Percentiles rank a stretch among this genome's conserved stretches.
Evolutionary conservation across 768 basidiomycete species (phyloP).

Genomic region (Suillus decipiens): DNA sequence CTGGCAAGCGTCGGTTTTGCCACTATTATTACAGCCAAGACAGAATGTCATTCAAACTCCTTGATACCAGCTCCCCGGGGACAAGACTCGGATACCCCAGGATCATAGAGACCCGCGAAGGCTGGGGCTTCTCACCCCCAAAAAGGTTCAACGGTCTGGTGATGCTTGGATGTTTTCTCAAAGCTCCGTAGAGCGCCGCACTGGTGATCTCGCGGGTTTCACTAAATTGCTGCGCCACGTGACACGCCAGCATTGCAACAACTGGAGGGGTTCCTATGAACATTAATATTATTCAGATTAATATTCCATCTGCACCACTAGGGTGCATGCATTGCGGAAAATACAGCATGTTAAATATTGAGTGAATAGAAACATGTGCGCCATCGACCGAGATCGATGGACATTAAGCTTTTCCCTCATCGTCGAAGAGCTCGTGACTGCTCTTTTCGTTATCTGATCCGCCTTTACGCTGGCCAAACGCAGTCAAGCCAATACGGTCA

Average conservation of each 20-base stretch:
- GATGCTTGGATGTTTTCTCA: neutral
- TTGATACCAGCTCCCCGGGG: neutral
- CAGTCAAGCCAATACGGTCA: constrained; percentile 61
- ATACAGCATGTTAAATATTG: neutral
- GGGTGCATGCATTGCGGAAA: constrained; percentile 1
- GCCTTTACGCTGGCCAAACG: constrained; percentile 25
- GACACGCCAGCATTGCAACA: neutral
- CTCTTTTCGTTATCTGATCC: constrained; percentile 19
- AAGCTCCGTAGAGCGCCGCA: neutral
- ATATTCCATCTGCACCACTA: neutral
- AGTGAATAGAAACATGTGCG: neutral
- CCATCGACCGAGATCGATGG: neutral
- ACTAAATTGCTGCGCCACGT: neutral
- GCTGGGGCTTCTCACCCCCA: neutral
- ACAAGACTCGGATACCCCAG: neutral
- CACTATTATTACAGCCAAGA: neutral
- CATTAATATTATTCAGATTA: neutral
- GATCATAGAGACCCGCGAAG: neutral
- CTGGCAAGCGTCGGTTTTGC: neutral
- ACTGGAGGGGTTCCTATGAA: neutral
- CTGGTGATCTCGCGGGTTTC: neutral
- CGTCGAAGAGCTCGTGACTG: constrained; percentile 18
- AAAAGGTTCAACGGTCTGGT: neutral
- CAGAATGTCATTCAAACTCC: neutral
- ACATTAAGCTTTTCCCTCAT: constrained; percentile 21